Conservation (phyloP, 306 rosid genomes). For the Benincasa hispida region DNA sequence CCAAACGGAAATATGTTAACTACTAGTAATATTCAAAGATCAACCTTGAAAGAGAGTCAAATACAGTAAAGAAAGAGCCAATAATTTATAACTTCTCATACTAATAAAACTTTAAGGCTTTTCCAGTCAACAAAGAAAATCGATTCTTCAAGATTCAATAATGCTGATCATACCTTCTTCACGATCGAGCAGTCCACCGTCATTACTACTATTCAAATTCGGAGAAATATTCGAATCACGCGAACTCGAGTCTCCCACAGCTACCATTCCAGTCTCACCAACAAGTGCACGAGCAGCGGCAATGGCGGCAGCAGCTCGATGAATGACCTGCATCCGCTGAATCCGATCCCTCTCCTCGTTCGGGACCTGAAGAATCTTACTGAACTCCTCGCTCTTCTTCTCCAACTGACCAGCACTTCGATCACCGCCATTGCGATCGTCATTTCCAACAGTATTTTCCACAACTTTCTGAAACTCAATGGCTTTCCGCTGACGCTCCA, state of each 20-base stretch:
- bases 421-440: conserved; percentile 6
- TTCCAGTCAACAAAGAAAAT: neutral
- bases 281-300: conserved; percentile 57
- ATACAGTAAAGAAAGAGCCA: neutral
- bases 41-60: neutral
- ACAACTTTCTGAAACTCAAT: conserved; percentile 40
- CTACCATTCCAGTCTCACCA: conserved; percentile 10
- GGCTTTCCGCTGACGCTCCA: conserved; percentile 41
- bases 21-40: neutral
- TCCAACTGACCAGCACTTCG: conserved; percentile 19
- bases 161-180: conserved; percentile 20
- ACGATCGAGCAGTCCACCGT: neutral
- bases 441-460: conserved; percentile 5
- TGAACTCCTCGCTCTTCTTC: conserved; percentile 57
- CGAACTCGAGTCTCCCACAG: conserved; percentile 2
- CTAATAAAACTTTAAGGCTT: neutral
- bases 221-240: neutral
- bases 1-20: neutral
- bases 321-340: conserved; percentile 80
- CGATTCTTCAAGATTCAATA: neutral
- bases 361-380: conserved; percentile 61
- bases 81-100: neutral
- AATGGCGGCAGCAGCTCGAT: conserved; percentile 87
- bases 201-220: neutral
- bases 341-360: conserved; percentile 59